Percentiles rank a stretch among this genome's conserved stretches.
Evolutionary conservation across 2,329 filamentous ascomycete species (phyloP).

Genomic region (Talaromyces rugulosus): DNA sequence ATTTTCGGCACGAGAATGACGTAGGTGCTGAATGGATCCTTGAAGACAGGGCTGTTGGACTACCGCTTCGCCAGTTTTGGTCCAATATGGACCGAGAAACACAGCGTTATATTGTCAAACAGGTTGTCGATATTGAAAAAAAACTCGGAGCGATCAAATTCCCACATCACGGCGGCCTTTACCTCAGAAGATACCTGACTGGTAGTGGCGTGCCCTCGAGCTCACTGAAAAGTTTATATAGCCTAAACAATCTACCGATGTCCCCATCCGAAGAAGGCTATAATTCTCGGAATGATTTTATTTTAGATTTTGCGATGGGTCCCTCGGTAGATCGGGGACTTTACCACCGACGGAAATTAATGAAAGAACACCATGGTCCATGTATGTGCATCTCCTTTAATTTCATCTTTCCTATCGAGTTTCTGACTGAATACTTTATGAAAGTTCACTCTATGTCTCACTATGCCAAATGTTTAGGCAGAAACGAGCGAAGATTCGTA

Average conservation of each 20-base stretch:
- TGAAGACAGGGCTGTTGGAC: constrained; percentile 32
- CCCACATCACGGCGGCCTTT: constrained; percentile 19
- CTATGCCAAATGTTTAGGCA: constrained; percentile 4
- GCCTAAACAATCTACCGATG: neutral
- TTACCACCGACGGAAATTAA: constrained; percentile 1
- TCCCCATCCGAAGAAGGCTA: neutral
- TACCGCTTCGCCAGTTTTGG: constrained; percentile 29
- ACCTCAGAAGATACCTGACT: constrained; percentile 12
- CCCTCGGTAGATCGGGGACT: constrained; percentile 7
- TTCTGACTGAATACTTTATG: neutral
- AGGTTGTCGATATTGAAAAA: constrained; percentile 20
- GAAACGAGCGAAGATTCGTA: constrained; percentile 5
- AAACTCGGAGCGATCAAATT: constrained; percentile 19
- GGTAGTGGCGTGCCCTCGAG: neutral
- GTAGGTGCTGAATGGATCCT: constrained; percentile 40
- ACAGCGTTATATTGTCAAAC: constrained; percentile 14
- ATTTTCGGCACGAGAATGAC: constrained; percentile 28
- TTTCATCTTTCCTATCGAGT: neutral
- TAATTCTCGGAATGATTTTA: neutral
- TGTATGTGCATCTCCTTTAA: constrained; percentile 1
- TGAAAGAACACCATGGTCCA: constrained; percentile 10
- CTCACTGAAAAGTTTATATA: neutral
- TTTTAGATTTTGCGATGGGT: constrained; percentile 1
- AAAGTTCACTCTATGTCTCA: constrained; percentile 2
- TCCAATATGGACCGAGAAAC: constrained; percentile 13